phyloP scores from a whole-genome alignment of 345 rosid species.

The Hibiscus tridactylites region DNA sequence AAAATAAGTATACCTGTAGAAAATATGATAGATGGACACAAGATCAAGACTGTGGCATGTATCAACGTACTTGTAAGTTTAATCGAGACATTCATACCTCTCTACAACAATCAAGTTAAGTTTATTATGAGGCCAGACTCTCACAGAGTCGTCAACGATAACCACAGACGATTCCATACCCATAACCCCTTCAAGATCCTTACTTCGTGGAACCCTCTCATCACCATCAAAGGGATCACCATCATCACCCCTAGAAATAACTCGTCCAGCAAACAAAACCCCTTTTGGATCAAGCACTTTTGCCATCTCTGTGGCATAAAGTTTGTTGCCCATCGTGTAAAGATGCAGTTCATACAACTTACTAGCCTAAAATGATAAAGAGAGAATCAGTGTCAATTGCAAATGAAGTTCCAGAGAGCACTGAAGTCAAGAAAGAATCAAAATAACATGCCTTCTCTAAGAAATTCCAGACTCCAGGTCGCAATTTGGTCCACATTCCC shows the following conservation, averaged over 20 bases:
- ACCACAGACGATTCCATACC: slow-evolving; percentile 98
- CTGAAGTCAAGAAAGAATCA: not conserved
- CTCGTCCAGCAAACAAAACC: slow-evolving; percentile 81
- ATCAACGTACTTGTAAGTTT: not conserved
- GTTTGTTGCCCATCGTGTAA: slow-evolving; percentile 98
- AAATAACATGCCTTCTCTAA: slow-evolving; percentile 70
- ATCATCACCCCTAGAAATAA: slow-evolving; percentile 95
- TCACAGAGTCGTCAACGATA: slow-evolving; percentile 89
- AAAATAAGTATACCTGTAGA: slow-evolving; percentile 83
- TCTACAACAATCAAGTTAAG: slow-evolving; percentile 89
- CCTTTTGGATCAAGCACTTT: slow-evolving; percentile 93
- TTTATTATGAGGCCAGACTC: slow-evolving; percentile 97
- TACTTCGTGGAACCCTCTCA: slow-evolving; percentile 84
- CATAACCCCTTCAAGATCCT: slow-evolving; percentile 97
- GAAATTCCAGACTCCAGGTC: slow-evolving; percentile 96
- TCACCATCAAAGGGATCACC: slow-evolving; percentile 75
- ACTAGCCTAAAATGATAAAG: slow-evolving; percentile 56
- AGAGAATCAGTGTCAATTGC: not conserved
- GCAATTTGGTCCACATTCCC: slow-evolving; percentile 99
- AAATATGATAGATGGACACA: slow-evolving; percentile 4
- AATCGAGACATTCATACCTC: slow-evolving; percentile 39
- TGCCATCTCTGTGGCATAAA: slow-evolving; percentile 99
- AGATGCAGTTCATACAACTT: slow-evolving; percentile 88
- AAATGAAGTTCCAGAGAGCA: not conserved
- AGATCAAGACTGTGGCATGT: not conserved